Base-by-base conservation (phyloP, 2,329 filamentous ascomycete genomes). In the Fusarium chaquense region DNA sequence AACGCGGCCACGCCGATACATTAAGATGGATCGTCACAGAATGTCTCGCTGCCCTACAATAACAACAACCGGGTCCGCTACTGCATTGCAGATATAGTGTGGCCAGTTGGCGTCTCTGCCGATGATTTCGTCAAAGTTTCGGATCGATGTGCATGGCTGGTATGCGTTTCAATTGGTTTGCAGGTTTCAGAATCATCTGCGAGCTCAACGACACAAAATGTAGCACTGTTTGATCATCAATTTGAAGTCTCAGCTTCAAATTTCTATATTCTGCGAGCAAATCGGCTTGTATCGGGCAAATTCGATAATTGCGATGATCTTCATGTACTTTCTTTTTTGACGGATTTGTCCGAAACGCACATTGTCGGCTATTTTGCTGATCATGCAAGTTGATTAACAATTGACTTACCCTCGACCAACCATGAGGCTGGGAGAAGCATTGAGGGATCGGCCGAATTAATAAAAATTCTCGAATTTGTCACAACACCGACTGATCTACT, bases 1-100 rank as follows among this genome's bases (percentile, higher is more conserved):
- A 44, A 58, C 62, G 67, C 67, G 67, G 67, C 35, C 53, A 70
- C 50, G 50, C 67, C 67, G 67, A 70, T 36, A 58, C 32, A 44
- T 33, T 30, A 41, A 69, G 49, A 58, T 50, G 35, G 62, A 70
- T 70, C 53, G 50, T 38, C 62, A 56, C 56, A 33, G 32, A 32
- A 47, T 51, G 63, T 68, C 65, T 65, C 41, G 54, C 64, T 47
- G 51, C 55, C 46, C 54, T 65, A 68, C 26, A 32, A 60, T 44
- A 46, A 50, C 22, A 32, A 64, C 49, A 50, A 50, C 22, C 41
- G 41, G 52, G 44, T 35, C 63, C 24, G 47, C 26, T 53, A 60
- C 49, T 61, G 22, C 58, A 41, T 24, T 33, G 36, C 36, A 40
- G 36, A 40, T 40, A 62, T 20, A 56, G 11, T 40, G 22, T 33